Conservation (phyloP, 2,329 filamentous ascomycete genomes). For the Aquanectria penicillioides region DNA sequence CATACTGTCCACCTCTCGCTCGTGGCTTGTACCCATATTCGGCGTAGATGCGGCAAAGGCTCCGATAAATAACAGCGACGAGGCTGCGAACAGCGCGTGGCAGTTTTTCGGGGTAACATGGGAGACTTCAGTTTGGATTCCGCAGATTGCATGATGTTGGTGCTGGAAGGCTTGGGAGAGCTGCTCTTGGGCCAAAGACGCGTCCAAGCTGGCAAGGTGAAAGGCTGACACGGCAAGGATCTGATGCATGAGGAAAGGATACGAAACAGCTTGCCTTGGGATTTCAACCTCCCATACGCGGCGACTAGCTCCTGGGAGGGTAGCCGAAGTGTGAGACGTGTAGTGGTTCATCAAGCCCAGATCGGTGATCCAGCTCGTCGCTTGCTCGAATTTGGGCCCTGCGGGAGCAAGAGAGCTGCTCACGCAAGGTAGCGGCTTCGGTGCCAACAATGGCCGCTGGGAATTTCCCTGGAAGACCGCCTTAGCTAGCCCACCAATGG, state of each 20-base stretch:
- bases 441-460: neutral
- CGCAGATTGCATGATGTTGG: slow-evolving; percentile 17
- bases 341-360: slow-evolving; percentile 19
- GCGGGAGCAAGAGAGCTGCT: neutral
- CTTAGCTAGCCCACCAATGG: too few species aligned
- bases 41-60: slow-evolving; percentile 1
- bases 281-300: slow-evolving; percentile 10
- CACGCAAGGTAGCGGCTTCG: neutral
- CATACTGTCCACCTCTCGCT: neutral
- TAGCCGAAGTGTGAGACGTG: slow-evolving; percentile 4
- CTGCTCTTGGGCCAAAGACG: neutral
- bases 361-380: neutral
- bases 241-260: slow-evolving; percentile 18
- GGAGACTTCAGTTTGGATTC: slow-evolving; percentile 6
- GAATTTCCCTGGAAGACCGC: neutral
- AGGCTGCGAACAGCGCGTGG: slow-evolving; percentile 17
- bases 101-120: slow-evolving; percentile 2
- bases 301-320: slow-evolving; percentile 8
- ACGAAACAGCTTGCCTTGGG: neutral
- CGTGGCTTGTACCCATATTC: neutral
- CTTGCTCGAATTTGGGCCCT: neutral
- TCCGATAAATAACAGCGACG: slow-evolving; percentile 11
- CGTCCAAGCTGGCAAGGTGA: slow-evolving; percentile 10
- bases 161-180: slow-evolving; percentile 9
- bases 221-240: slow-evolving; percentile 19